A percentile compares a stretch with the other conserved stretches of the same genome.
phyloP scores from a whole-genome alignment of 1,284 basidiomycete species.

The Sanguinoderma infundibulare region DNA sequence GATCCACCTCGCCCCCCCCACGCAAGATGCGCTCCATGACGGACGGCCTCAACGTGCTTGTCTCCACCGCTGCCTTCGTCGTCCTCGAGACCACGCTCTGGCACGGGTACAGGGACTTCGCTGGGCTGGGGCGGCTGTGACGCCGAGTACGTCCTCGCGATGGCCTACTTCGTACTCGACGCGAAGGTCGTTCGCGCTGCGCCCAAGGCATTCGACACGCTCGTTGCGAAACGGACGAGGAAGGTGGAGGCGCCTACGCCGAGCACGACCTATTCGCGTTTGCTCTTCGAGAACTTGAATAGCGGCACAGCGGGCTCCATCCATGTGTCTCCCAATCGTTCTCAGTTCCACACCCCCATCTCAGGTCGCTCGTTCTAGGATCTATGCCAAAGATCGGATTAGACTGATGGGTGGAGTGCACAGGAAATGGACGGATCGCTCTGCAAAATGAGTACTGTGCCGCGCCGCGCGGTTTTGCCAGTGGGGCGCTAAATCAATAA shows the following conservation, averaged over 20 bases:
- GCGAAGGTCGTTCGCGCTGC: slow-evolving; percentile 75
- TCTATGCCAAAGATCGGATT: no score
- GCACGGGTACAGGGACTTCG: slow-evolving; percentile 75
- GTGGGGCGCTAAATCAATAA: no score
- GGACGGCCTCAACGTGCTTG: slow-evolving; percentile 71
- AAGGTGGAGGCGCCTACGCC: slow-evolving; percentile 42
- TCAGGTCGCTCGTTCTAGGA: no score
- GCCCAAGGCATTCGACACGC: slow-evolving; percentile 55
- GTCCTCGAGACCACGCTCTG: slow-evolving; percentile 73
- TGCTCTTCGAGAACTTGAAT: no score
- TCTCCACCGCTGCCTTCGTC: slow-evolving; percentile 54
- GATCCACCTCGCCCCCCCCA: slow-evolving; percentile 59
- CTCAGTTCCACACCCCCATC: no score
- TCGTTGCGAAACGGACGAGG: slow-evolving; percentile 17
- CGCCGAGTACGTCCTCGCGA: slow-evolving; percentile 65
- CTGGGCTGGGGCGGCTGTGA: slow-evolving; percentile 70
- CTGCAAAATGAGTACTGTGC: no score
- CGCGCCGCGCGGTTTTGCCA: no score
- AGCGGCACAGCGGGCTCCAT: no score
- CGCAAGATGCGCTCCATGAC: slow-evolving; percentile 76
- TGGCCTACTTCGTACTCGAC: slow-evolving; percentile 77
- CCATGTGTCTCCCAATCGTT: no score
- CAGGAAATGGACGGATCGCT: no score
- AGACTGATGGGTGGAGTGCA: no score
- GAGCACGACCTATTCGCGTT: slow-evolving; percentile 57